Conservation (phyloP, 257 asterid genomes). For the Jacaranda mimosifolia region DNA sequence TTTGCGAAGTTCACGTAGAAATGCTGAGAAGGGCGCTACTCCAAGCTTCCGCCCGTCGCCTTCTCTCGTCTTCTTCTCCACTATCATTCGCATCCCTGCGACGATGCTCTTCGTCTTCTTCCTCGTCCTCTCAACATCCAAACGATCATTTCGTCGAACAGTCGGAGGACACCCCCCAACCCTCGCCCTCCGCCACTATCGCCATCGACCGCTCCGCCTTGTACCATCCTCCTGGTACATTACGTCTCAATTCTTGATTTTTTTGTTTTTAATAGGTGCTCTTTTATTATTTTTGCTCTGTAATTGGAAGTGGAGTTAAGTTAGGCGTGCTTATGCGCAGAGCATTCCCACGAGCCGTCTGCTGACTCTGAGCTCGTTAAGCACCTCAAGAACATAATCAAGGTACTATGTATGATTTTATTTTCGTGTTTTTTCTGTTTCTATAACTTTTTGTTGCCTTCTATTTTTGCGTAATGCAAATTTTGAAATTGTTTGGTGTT, state of each 20-base stretch:
- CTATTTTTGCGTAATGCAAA: background rate
- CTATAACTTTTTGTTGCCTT: background rate
- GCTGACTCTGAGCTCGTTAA: slow-evolving; percentile 83
- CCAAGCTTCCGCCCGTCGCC: slow-evolving; percentile 59
- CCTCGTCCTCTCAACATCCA: slow-evolving; percentile 49
- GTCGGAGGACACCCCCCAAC: slow-evolving; percentile 52
- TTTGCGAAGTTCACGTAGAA: slow-evolving; percentile 7
- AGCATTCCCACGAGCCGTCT: slow-evolving; percentile 76
- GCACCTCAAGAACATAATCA: slow-evolving; percentile 84
- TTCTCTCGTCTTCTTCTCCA: slow-evolving; percentile 36
- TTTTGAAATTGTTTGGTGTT: slow-evolving; percentile 28
- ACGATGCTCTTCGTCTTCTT: slow-evolving; percentile 45
- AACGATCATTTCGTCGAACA: slow-evolving; percentile 68
- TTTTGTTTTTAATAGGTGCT: background rate
- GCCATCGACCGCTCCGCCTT: slow-evolving; percentile 88
- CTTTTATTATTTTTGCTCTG: background rate
- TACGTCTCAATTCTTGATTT: background rate
- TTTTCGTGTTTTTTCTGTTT: slow-evolving; percentile 6
- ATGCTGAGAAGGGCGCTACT: slow-evolving; percentile 61
- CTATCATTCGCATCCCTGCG: slow-evolving; percentile 28
- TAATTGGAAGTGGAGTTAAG: no score
- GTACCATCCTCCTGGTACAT: slow-evolving; percentile 68
- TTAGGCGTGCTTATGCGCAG: slow-evolving; percentile 49
- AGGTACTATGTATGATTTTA: slow-evolving; percentile 48
- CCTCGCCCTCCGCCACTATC: slow-evolving; percentile 62